Percentiles rank a stretch among this genome's conserved stretches.
These are phyloP conservation scores for Dorcoceras hygrometricum DNA, from an alignment of 257 asterid species.

Conservation along the genomic window DNA sequence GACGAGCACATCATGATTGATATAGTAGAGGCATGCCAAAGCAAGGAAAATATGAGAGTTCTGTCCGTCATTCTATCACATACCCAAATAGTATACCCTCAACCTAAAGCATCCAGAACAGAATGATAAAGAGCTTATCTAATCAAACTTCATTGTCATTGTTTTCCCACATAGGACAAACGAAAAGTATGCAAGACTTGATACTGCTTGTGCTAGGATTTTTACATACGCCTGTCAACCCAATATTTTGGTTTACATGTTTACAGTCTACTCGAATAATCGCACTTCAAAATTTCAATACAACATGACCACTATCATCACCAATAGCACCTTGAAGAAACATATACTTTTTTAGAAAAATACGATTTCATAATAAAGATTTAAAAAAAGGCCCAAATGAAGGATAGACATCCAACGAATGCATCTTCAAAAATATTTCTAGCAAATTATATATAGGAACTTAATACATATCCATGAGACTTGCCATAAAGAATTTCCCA, in stretches of 20 bases:
- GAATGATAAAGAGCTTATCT: neutral
- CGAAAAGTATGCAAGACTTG: neutral
- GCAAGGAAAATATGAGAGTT: neutral
- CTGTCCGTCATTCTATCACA: neutral
- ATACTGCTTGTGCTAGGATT: neutral
- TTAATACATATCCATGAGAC: neutral
- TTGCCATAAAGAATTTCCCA: too few relatives aligned
- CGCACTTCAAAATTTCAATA: neutral
- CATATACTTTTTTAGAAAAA: neutral
- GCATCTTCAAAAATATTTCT: neutral
- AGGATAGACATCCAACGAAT: neutral
- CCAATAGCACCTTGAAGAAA: neutral
- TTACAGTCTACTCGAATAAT: neutral
- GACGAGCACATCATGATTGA: neutral
- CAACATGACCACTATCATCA: neutral
- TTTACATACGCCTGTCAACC: neutral
- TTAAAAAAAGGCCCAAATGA: neutral
- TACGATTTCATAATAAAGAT: neutral
- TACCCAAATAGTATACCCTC: neutral
- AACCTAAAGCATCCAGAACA: neutral
- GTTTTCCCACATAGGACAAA: neutral
- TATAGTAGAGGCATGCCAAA: constrained; percentile 9
- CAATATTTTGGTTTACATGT: neutral
- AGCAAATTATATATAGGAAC: neutral
- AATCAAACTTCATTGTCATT: neutral